Base-by-base conservation (phyloP, 352 stramenopile genomes). In the Phytophthora sp. region DNA sequence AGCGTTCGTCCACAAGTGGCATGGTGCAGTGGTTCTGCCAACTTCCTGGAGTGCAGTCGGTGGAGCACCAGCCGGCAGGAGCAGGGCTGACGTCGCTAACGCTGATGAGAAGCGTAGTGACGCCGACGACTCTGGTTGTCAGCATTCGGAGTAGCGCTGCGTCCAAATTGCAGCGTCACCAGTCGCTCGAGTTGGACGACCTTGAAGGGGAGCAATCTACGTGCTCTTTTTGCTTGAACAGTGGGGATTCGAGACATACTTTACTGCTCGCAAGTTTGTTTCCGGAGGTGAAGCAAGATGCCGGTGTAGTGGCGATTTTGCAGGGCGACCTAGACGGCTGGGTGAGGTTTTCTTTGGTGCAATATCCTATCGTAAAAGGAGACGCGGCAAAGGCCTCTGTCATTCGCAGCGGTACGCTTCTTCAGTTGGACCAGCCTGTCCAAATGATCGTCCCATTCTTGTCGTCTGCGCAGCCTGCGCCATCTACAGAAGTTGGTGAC, bases 191-290 rank as follows among this genome's bases (percentile, higher is more conserved):
- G 38, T 38, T 93, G 7, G 72, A 88, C 1, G 72, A 74, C 10
- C 54, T 93, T 1, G 84, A 93, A 66, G 84, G 71, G 2, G 78
- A 93, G 18, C 80, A 87, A n/a, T 86, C 82, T 5, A 89, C 78
- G 31, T 77, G 69, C 24, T 43, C 74, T 10, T 21, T 76, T 23
- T 70, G 65, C 9, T 39, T 75, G 18, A 42, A 55, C 55, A 54
- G 48, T n/a, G 27, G 53, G 15, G 51, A 66, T 12, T 27, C 35
- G 26, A 59, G 3, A 0, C 42, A 65, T 21, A n/a, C 34, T n/a
- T 24, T 13, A 17, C 28, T 87, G 4, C 26, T 82, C 23, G 28
- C 44, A 7, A 61, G 48, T 28, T 52, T 91, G 45, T 68, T 87
- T 38, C 43, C 41, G 5, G 49, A 64, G 9, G 41, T 54, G 26